Conservation (phyloP, 2,329 filamentous ascomycete species). For the Arthrobotrys iridis region DNA sequence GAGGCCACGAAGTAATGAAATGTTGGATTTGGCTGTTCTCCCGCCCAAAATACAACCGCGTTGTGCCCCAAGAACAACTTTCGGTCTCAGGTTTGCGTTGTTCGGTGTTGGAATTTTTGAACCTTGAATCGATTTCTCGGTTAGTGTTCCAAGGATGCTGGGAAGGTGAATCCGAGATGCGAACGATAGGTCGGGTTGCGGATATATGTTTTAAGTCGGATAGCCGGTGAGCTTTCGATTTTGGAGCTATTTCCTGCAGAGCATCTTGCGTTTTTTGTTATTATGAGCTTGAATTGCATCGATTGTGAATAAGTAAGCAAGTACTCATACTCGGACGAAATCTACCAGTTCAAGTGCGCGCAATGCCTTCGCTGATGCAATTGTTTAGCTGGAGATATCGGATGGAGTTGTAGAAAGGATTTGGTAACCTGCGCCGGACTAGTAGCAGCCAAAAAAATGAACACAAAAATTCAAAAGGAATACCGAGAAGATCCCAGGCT, state of each 20-base stretch:
- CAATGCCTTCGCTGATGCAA: background rate
- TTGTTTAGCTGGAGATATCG: background rate
- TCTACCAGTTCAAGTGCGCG: no score
- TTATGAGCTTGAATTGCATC: background rate
- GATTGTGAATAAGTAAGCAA: no score
- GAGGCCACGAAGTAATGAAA: no score
- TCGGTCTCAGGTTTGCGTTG: no score
- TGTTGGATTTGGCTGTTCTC: no score
- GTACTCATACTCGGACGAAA: no score
- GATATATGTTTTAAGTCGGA: background rate
- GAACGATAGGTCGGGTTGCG: background rate
- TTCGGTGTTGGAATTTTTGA: constrained; percentile 16
- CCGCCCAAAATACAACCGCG: no score
- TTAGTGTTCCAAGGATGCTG: background rate
- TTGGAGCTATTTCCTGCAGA: background rate
- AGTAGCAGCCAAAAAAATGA: background rate
- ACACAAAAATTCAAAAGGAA: background rate
- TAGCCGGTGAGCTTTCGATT: constrained; percentile 2
- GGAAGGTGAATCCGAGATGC: constrained; percentile 22
- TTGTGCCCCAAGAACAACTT: no score
- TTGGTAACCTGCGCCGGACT: constrained; percentile 26
- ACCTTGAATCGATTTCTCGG: no score
- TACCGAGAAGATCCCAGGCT: no score
- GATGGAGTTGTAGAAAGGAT: constrained; percentile 22
- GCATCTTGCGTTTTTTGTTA: background rate